A percentile compares a stretch with the other conserved stretches of the same genome.
phyloP scores from a whole-genome alignment of 306 rosid genomes.

The Biancaea sappan region DNA sequence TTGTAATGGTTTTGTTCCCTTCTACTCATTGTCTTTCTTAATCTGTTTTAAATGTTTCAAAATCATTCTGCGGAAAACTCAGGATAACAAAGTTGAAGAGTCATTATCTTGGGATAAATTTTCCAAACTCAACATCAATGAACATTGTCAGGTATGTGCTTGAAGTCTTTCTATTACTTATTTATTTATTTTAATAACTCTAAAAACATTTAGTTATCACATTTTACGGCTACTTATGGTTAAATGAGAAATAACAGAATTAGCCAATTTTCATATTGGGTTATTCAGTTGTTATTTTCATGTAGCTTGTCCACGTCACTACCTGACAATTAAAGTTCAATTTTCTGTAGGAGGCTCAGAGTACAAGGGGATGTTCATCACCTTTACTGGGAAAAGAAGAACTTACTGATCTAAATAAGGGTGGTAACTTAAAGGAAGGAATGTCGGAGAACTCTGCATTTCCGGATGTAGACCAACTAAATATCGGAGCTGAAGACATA shows the following conservation, averaged over 20 bases:
- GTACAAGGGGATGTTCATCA: constrained; percentile 50
- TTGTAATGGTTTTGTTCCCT: neutral
- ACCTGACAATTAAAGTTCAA: constrained; percentile 47
- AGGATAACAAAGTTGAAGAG: constrained; percentile 52
- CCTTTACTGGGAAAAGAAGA: constrained; percentile 44
- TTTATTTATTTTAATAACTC: too few species aligned
- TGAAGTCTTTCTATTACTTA: constrained; percentile 21
- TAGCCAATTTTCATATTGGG: constrained; percentile 20
- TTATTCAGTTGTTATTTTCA: constrained; percentile 16
- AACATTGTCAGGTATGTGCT: constrained; percentile 49
- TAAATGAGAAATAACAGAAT: neutral
- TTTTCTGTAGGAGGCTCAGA: constrained; percentile 63
- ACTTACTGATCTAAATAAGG: constrained; percentile 43
- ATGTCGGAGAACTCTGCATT: constrained; percentile 68
- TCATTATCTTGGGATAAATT: constrained; percentile 54
- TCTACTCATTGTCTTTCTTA: neutral
- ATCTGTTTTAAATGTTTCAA: constrained; percentile 16
- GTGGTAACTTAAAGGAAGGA: constrained; percentile 59
- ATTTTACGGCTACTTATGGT: neutral
- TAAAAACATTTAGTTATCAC: neutral
- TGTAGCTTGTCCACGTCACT: constrained; percentile 27
- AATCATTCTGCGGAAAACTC: constrained; percentile 38
- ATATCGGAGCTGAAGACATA: constrained; percentile 42
- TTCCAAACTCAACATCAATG: constrained; percentile 48
- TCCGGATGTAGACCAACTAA: constrained; percentile 51